Percentiles rank a stretch among this genome's conserved stretches.
These are phyloP conservation scores for Diplodia corticola DNA, from an alignment of 2,329 filamentous ascomycete genomes.

Conservation along the genomic window DNA sequence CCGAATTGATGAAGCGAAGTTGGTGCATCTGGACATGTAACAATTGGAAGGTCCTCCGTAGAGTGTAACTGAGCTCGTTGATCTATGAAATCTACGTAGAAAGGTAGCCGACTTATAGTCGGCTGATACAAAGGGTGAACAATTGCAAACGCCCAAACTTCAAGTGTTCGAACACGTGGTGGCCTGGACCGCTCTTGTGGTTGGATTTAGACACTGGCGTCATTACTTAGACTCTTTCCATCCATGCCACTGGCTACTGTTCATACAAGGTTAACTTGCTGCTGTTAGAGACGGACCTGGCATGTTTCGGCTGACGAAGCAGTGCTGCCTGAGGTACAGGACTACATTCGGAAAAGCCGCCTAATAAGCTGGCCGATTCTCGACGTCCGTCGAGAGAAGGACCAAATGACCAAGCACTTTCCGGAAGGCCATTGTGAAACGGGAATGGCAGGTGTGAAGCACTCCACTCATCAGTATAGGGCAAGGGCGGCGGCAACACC, in stretches of 20 bases:
- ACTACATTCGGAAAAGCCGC: not conserved
- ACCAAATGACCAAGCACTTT: not conserved
- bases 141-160: too few species aligned
- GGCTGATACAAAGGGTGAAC: too few species aligned
- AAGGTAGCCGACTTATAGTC: too few species aligned
- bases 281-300: too few species aligned
- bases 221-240: too few species aligned
- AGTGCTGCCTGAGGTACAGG: not conserved
- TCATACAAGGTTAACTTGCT: too few species aligned
- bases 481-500: not conserved
- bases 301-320: not conserved
- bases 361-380: not conserved
- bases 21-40: conserved; percentile 17
- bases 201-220: not conserved
- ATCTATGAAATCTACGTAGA: too few species aligned
- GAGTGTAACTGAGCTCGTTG: too few species aligned
- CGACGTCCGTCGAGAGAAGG: not conserved
- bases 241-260: too few species aligned
- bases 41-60: not conserved
- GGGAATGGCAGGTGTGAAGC: not conserved
- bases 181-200: not conserved
- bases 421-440: not conserved
- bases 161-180: not conserved
- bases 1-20: not conserved
- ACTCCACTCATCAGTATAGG: not conserved